Evolutionary conservation across 495 filamentous ascomycete genomes (phyloP).

Genomic region (Daldinia decipiens): DNA sequence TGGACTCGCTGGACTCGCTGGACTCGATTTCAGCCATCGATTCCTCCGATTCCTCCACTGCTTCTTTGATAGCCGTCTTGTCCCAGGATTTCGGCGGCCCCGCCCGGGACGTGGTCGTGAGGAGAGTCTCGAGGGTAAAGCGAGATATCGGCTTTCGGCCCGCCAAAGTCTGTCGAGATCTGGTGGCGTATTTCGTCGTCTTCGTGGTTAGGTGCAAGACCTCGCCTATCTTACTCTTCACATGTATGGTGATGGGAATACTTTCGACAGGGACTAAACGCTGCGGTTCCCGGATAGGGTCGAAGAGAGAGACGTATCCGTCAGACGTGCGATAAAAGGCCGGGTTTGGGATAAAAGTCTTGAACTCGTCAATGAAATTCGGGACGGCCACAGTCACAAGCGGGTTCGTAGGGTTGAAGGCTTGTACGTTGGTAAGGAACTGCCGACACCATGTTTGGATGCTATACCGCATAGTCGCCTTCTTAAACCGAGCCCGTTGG

Average conservation of each 20-base stretch:
- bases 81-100: neutral
- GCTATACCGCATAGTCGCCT: constrained; percentile 43
- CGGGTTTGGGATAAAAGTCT: constrained; percentile 55
- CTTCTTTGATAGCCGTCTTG: neutral
- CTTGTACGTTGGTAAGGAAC: constrained; percentile 38
- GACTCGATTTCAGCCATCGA: neutral
- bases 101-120: constrained; percentile 15
- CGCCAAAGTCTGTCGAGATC: constrained; percentile 25
- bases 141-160: constrained; percentile 13
- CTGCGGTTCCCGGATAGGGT: constrained; percentile 25
- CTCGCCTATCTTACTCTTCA: constrained; percentile 17
- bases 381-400: constrained; percentile 50
- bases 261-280: neutral
- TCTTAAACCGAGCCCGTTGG: constrained; percentile 36
- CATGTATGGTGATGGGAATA: constrained; percentile 22
- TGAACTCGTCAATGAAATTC: constrained; percentile 60
- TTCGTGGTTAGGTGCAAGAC: neutral
- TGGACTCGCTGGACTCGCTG: too few relatives aligned
- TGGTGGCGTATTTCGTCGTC: neutral
- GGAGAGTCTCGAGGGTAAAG: constrained; percentile 24
- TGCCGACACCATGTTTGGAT: constrained; percentile 39
- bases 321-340: constrained; percentile 48
- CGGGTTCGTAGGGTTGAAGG: constrained; percentile 18
- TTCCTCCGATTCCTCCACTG: neutral
- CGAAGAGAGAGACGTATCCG: constrained; percentile 43